These are phyloP conservation scores for Selaginella moellendorffii DNA, from an alignment of 75 land plant species.

Conservation along the genomic window DNA sequence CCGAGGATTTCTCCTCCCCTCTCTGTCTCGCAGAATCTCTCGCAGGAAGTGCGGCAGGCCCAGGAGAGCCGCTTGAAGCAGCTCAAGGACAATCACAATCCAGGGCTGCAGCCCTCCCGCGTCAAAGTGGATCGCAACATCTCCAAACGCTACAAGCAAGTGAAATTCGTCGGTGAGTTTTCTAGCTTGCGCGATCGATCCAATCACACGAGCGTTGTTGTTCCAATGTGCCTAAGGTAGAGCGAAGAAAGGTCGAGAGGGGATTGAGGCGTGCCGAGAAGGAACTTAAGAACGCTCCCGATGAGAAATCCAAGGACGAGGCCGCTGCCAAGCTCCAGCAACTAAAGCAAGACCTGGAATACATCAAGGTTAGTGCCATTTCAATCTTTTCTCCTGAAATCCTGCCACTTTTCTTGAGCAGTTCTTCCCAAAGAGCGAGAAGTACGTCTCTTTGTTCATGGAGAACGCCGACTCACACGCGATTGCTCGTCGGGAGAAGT, in stretches of 20 bases:
- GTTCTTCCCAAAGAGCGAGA: conserved; percentile 97
- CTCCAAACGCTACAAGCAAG: conserved; percentile 56
- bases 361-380: conserved; percentile 58
- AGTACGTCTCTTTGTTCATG: conserved; percentile 75
- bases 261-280: conserved; percentile 77
- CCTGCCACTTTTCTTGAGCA: conserved; percentile 22
- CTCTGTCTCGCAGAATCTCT: conserved; percentile 23
- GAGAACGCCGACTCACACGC: conserved; percentile 59
- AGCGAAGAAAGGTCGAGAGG: conserved; percentile 93
- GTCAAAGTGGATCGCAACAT: conserved; percentile 44
- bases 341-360: conserved; percentile 91
- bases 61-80: conserved; percentile 77
- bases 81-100: conserved; percentile 58
- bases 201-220: no score
- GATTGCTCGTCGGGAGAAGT: conserved; percentile 44
- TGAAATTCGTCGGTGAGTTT: conserved; percentile 82
- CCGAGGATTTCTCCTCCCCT: not conserved
- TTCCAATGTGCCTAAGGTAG: no score
- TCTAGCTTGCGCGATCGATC: no score
- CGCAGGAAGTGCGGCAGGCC: conserved; percentile 55
- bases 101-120: conserved; percentile 32
- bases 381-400: no score
- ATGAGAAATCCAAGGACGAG: conserved; percentile 34
- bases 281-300: conserved; percentile 51
- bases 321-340: conserved; percentile 40